These are phyloP conservation scores for Ophiobolus disseminans DNA, from an alignment of 2,329 filamentous ascomycete species.

Conservation along the genomic window DNA sequence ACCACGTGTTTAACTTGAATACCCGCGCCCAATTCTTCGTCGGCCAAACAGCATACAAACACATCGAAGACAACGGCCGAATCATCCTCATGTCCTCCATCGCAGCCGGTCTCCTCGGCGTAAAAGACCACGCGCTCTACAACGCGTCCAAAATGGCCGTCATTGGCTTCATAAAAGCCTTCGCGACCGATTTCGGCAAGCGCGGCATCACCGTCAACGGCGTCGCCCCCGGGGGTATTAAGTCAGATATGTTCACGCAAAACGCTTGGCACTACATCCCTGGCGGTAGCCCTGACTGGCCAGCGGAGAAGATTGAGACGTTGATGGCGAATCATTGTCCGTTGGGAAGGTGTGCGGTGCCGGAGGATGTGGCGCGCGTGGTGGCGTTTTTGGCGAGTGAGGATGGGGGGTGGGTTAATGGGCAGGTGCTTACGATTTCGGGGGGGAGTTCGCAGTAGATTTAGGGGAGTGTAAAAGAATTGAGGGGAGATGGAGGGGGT, in stretches of 20 bases:
- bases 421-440: slow-evolving; percentile 52
- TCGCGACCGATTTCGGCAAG: slow-evolving; percentile 73
- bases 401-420: slow-evolving; percentile 51
- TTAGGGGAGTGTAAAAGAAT: no score
- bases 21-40: slow-evolving; percentile 78
- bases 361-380: slow-evolving; percentile 54
- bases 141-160: slow-evolving; percentile 75
- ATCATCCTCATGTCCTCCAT: slow-evolving; percentile 79
- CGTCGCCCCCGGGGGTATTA: slow-evolving; percentile 75
- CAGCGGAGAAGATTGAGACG: slow-evolving; percentile 58
- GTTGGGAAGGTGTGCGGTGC: slow-evolving; percentile 56
- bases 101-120: slow-evolving; percentile 69
- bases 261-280: slow-evolving; percentile 64
- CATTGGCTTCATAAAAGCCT: slow-evolving; percentile 74
- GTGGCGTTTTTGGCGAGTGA: slow-evolving; percentile 51
- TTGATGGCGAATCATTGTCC: slow-evolving; percentile 60
- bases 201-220: slow-evolving; percentile 75
- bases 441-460: slow-evolving; percentile 52
- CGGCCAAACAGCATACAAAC: slow-evolving; percentile 75
- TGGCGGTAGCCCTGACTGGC: slow-evolving; percentile 56
- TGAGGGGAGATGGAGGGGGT: no score
- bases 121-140: slow-evolving; percentile 75
- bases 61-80: slow-evolving; percentile 72
- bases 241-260: slow-evolving; percentile 76
- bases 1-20: slow-evolving; percentile 74